A percentile compares a stretch with the other conserved stretches of the same genome.
Evolutionary conservation across 805 yeast species (phyloP).

Genomic region (Lachancea thermotolerans): DNA sequence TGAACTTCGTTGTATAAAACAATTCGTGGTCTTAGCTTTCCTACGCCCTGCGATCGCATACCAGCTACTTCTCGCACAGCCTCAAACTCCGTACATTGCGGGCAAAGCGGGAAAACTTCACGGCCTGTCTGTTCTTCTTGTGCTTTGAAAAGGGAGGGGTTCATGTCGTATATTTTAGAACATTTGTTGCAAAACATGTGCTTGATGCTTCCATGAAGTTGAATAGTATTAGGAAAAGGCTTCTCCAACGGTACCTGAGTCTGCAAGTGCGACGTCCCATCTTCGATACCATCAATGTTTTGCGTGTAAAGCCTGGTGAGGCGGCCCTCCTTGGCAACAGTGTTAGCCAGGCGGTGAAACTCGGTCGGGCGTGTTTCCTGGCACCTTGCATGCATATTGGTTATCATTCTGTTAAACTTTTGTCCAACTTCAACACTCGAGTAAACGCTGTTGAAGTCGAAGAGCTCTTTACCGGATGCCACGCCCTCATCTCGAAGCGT

Average conservation of each 20-base stretch:
- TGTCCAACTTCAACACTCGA: conserved; percentile 52
- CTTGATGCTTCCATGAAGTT: conserved; percentile 78
- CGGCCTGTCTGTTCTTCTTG: conserved; percentile 25
- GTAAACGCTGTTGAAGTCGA: conserved; percentile 68
- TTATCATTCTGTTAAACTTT: conserved; percentile 70
- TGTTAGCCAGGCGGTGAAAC: conserved; percentile 61
- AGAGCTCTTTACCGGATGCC: conserved; percentile 57
- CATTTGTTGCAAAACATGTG: conserved; percentile 75
- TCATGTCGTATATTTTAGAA: conserved; percentile 46
- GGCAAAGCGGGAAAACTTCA: conserved; percentile 47
- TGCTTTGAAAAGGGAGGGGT: conserved; percentile 43
- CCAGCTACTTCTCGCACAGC: conserved; percentile 52
- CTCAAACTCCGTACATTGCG: conserved; percentile 57
- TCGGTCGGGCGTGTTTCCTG: conserved; percentile 57
- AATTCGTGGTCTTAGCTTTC: conserved; percentile 57
- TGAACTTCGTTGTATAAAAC: conserved; percentile 69
- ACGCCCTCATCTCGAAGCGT: conserved; percentile 37
- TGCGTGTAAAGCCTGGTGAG: conserved; percentile 76
- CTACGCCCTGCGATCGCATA: conserved; percentile 56
- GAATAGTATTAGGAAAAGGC: conserved; percentile 57
- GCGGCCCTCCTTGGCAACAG: conserved; percentile 54
- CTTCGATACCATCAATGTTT: conserved; percentile 78
- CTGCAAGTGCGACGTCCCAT: conserved; percentile 42
- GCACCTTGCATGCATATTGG: conserved; percentile 50
- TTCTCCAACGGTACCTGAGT: conserved; percentile 36